Evolutionary conservation across 331 rosid genomes (phyloP).

Genomic region (Cucumis variabilis): DNA sequence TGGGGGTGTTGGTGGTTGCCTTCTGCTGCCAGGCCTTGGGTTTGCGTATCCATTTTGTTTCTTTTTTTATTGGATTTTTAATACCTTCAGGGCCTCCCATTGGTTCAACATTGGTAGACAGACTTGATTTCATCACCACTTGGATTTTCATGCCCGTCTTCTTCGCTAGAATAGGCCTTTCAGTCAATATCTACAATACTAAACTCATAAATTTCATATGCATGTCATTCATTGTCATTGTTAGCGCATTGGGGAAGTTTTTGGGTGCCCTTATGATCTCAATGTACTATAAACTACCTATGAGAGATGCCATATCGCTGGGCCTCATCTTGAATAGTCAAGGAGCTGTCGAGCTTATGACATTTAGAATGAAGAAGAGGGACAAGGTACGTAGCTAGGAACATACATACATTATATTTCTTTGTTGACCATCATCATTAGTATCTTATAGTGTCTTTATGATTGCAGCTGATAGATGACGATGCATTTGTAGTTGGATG

Average conservation of each 20-base stretch:
- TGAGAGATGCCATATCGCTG: slow-evolving; percentile 39
- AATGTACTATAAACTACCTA: slow-evolving; percentile 25
- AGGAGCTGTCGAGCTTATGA: slow-evolving; percentile 45
- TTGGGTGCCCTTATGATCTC: slow-evolving; percentile 37
- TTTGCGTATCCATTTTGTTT: slow-evolving; percentile 36
- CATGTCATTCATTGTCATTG: slow-evolving; percentile 27
- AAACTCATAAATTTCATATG: slow-evolving; percentile 10
- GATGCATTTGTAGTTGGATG: slow-evolving; percentile 38
- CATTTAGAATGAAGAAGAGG: slow-evolving; percentile 28
- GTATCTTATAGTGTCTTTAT: not conserved
- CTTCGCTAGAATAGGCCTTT: slow-evolving; percentile 38
- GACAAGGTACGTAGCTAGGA: slow-evolving; percentile 23
- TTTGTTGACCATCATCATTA: not conserved
- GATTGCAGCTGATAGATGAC: slow-evolving; percentile 30
- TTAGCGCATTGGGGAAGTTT: slow-evolving; percentile 41
- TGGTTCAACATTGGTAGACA: slow-evolving; percentile 35
- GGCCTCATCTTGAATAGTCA: slow-evolving; percentile 47
- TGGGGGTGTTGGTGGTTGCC: slow-evolving; percentile 36
- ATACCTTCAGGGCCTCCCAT: slow-evolving; percentile 46
- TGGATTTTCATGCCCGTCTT: slow-evolving; percentile 51
- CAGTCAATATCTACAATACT: slow-evolving; percentile 14
- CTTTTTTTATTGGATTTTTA: slow-evolving; percentile 46
- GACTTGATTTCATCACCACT: slow-evolving; percentile 38
- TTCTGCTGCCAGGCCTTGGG: slow-evolving; percentile 38
- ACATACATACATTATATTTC: not conserved